Percentiles rank a stretch among this genome's conserved stretches.
Conservation (phyloP, 306 rosid genomes). For the Gastrolobium villosum region DNA sequence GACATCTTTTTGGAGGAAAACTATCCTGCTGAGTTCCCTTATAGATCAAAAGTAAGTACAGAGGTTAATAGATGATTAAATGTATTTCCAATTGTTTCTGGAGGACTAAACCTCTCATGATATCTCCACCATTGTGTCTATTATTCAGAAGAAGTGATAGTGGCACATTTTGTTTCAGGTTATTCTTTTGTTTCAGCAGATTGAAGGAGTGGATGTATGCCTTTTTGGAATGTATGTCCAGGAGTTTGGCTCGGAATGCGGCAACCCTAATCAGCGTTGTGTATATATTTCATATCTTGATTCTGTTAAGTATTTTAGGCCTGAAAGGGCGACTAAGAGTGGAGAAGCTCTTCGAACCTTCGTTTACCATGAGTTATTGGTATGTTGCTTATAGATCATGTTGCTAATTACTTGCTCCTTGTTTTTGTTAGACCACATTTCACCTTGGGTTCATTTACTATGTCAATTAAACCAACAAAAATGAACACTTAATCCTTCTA, state of each 20-base stretch:
- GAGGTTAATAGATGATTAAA: background rate
- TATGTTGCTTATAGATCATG: constrained; percentile 35
- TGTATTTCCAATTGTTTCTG: background rate
- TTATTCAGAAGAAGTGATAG: too few relatives aligned
- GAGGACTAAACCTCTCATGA: background rate
- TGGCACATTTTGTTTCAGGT: constrained; percentile 60
- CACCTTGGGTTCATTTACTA: background rate
- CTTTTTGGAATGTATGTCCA: constrained; percentile 71
- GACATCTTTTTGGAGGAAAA: constrained; percentile 55
- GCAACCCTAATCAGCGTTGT: constrained; percentile 63
- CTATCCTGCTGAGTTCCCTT: constrained; percentile 71
- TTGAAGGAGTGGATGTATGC: constrained; percentile 78
- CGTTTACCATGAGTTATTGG: constrained; percentile 82
- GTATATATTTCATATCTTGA: constrained; percentile 76
- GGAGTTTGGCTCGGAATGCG: constrained; percentile 78
- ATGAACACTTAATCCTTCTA: constrained; percentile 11
- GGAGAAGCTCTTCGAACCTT: constrained; percentile 82
- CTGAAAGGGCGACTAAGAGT: constrained; percentile 47
- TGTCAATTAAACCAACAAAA: background rate
- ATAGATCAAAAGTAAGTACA: constrained; percentile 62
- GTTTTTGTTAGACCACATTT: background rate
- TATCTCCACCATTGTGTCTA: too few relatives aligned
- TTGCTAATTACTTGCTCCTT: background rate
- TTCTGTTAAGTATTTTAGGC: constrained; percentile 76
- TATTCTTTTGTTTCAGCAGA: constrained; percentile 76